phyloP scores from a whole-genome alignment of 306 rosid species.

The Gleditsia sinensis region DNA sequence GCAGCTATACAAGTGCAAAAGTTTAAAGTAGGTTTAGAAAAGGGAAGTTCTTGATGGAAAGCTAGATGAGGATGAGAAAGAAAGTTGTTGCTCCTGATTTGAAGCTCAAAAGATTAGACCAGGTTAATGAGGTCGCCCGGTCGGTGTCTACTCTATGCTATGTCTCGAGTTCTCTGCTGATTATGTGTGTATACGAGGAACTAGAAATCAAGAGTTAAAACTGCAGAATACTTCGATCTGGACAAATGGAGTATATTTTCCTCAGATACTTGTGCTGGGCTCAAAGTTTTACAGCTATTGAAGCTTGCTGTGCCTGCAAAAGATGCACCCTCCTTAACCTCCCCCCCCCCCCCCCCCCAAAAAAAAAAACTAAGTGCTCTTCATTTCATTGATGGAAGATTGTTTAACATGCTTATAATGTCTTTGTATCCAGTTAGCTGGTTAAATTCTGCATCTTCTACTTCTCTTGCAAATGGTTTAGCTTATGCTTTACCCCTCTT shows the following conservation, averaged over 20 bases:
- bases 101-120: not conserved
- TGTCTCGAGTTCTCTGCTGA: not conserved
- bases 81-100: not conserved
- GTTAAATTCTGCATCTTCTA: too few relatives aligned
- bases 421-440: too few relatives aligned
- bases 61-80: not conserved
- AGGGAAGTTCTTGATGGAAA: not conserved
- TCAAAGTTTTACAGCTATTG: not conserved
- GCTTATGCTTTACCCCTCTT: too few relatives aligned
- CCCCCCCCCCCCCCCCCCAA: too few relatives aligned
- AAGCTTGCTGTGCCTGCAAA: too few relatives aligned
- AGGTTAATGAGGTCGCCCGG: not conserved
- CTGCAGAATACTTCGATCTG: not conserved
- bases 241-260: not conserved
- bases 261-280: not conserved
- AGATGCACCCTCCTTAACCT: too few relatives aligned
- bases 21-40: not conserved
- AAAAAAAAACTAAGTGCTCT: too few relatives aligned
- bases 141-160: not conserved
- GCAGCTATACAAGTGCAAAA: not conserved
- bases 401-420: too few relatives aligned
- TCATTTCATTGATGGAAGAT: too few relatives aligned
- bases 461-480: too few relatives aligned
- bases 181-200: not conserved
- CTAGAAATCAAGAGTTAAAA: not conserved